Base-by-base conservation (phyloP, 2,329 filamentous ascomycete genomes). In the Alternaria gansuensis region DNA sequence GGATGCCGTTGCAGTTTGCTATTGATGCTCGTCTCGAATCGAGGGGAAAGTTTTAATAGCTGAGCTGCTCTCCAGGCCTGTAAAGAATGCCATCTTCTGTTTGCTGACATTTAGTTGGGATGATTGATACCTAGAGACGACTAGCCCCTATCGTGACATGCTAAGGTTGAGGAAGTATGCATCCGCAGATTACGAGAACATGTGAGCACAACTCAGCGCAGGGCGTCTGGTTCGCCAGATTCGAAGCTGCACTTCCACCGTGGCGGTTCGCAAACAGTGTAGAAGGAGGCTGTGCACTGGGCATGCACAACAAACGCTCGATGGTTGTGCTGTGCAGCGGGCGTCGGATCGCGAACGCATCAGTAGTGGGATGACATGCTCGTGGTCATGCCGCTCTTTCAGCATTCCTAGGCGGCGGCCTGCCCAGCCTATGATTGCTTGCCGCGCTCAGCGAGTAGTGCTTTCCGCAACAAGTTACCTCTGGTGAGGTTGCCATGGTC, bases 211-310 rank as follows among this genome's bases (percentile, higher is more conserved):
- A 36, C 44, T 46, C 26, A 49, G 39, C 36, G 45, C 51, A 43
- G 17, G 48, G 56, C 37, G 36, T 36, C 29, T 62, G 54, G 61
- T 60, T 64, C 54, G 61, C 34, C 29, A 34, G 52, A 49, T 29
- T 29, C 21, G 21, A 17, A 13, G 11, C 43, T 51, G 34, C 45
- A 37, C 54, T n/a, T 54, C 37, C 46, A 34, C 17, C 11, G 29
- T 36, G 26, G 49, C 53, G 53, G 21, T 48, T 48, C 44, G 44
- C 34, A 36, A 34, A 48, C 34, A 39, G 48, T 28, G 17, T 43
- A 53, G 37, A 31, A 56, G 45, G 54, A 64, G 63, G 65, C 59
- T 59, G 65, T 60, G 64, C 36, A 54, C 54, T 53, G 57, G 54
- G 57, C 57, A 61, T 51, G 55, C 54, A 63, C 49, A 54, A 54